A percentile compares a stretch with the other conserved stretches of the same genome.
These are phyloP conservation scores for Pseudevernia furfuracea DNA, from an alignment of 495 filamentous ascomycete species.

Conservation along the genomic window DNA sequence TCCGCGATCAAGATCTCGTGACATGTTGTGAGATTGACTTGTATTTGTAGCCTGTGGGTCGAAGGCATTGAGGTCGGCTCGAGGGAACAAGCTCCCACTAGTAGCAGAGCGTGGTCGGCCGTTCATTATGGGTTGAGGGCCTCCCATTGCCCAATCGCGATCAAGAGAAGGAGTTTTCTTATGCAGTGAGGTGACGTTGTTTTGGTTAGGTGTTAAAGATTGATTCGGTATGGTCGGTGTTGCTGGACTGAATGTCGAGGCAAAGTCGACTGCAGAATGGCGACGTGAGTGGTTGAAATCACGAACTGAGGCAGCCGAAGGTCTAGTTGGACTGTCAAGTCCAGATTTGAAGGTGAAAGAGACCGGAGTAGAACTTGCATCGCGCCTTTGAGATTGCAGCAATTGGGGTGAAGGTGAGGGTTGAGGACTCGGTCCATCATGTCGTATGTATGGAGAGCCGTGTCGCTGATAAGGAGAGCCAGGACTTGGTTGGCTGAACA, in stretches of 20 bases:
- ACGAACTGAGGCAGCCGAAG: slow-evolving; percentile 78
- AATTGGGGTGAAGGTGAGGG: slow-evolving; percentile 20
- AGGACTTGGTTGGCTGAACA: slow-evolving; percentile 28
- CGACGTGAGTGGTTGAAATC: slow-evolving; percentile 78
- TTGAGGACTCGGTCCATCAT: slow-evolving; percentile 18
- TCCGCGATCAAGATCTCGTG: slow-evolving; percentile 68
- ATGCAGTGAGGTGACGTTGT: slow-evolving; percentile 40
- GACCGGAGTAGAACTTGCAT: slow-evolving; percentile 27
- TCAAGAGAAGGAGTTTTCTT: slow-evolving; percentile 86
- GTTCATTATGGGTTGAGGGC: slow-evolving; percentile 28
- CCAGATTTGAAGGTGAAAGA: slow-evolving; percentile 40
- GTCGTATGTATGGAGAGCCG: slow-evolving; percentile 13
- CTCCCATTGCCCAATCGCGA: slow-evolving; percentile 75
- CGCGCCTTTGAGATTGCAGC: slow-evolving; percentile 19
- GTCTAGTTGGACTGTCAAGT: slow-evolving; percentile 50
- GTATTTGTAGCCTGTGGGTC: slow-evolving; percentile 17
- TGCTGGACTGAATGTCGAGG: slow-evolving; percentile 19
- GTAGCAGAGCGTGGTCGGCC: slow-evolving; percentile 22
- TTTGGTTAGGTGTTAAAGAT: slow-evolving; percentile 17
- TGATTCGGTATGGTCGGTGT: slow-evolving; percentile 17
- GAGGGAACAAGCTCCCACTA: slow-evolving; percentile 31
- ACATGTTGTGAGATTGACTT: slow-evolving; percentile 26
- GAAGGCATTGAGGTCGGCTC: slow-evolving; percentile 29
- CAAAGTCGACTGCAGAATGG: slow-evolving; percentile 75
- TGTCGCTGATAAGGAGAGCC: slow-evolving; percentile 6